Conservation (phyloP, 2,329 filamentous ascomycete species). For the Epicoccum nigrum region DNA sequence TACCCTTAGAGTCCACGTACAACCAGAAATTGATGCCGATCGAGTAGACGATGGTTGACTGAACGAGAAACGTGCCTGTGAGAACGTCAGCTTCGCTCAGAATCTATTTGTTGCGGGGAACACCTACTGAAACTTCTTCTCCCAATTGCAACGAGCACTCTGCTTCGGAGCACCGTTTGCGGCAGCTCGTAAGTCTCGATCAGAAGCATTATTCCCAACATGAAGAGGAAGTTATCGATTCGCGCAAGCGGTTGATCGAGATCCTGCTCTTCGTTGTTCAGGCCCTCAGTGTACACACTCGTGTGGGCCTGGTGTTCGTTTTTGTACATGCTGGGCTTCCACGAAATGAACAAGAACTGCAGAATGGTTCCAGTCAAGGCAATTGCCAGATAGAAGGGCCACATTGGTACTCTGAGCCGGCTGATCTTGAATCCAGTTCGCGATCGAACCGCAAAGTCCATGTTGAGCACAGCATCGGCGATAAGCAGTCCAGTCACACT, state of each 20-base stretch:
- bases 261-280: constrained; percentile 46
- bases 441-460: constrained; percentile 45
- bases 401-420: constrained; percentile 26
- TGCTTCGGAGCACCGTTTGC: constrained; percentile 45
- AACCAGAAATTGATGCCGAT: constrained; percentile 55
- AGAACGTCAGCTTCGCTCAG: constrained; percentile 14
- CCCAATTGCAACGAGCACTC: constrained; percentile 48
- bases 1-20: constrained; percentile 25
- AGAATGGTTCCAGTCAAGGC: constrained; percentile 47
- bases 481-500: constrained; percentile 57
- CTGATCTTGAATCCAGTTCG: constrained; percentile 23
- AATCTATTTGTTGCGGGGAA: too few species aligned
- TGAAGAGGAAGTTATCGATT: constrained; percentile 53
- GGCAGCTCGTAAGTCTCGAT: constrained; percentile 49
- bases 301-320: constrained; percentile 52
- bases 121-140: constrained; percentile 53
- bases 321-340: constrained; percentile 43
- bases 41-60: constrained; percentile 51
- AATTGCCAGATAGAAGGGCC: constrained; percentile 42
- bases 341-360: constrained; percentile 54
- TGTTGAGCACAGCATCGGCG: constrained; percentile 51
- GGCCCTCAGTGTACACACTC: constrained; percentile 48
- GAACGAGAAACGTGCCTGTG: constrained; percentile 51
- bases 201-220: constrained; percentile 51
- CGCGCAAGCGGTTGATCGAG: constrained; percentile 46